Conservation (phyloP, 768 basidiomycete species). For the Tricholoma saponaceum region DNA sequence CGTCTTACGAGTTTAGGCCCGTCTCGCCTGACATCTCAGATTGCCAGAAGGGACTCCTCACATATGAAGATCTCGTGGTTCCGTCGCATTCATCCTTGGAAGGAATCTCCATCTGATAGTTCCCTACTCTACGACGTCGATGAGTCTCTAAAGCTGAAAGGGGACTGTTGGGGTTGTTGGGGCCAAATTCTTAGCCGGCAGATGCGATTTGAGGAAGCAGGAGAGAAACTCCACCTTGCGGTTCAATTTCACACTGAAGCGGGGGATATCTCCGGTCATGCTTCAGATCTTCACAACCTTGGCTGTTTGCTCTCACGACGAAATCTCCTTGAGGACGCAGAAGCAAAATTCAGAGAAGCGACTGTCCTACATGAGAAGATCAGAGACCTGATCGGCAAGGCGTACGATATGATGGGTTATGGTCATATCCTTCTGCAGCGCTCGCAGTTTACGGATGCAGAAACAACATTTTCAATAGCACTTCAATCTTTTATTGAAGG, state of each 20-base stretch:
- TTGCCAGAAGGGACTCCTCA: background rate
- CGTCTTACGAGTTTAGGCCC: background rate
- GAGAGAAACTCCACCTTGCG: constrained; percentile 18
- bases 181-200: constrained; percentile 23
- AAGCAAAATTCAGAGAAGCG: constrained; percentile 12
- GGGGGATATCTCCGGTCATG: constrained; percentile 20
- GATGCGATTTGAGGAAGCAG: constrained; percentile 15
- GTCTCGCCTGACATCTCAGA: background rate
- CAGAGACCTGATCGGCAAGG: constrained; percentile 17
- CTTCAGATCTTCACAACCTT: constrained; percentile 25
- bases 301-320: constrained; percentile 16
- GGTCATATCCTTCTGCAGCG: constrained; percentile 19
- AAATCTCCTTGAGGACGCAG: constrained; percentile 8
- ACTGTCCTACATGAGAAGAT: constrained; percentile 15
- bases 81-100: constrained; percentile 3
- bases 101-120: background rate
- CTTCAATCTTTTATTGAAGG: constrained; percentile 14
- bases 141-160: constrained; percentile 13
- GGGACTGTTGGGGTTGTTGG: constrained; percentile 23
- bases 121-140: background rate
- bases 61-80: background rate
- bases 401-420: constrained; percentile 21
- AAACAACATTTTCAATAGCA: constrained; percentile 11
- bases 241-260: constrained; percentile 18
- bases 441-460: constrained; percentile 7